Evolutionary conservation across 2,329 filamentous ascomycete genomes (phyloP), one percentile per base, ranked within the genome.

Genomic region (Botryosphaeria agaves): DNA sequence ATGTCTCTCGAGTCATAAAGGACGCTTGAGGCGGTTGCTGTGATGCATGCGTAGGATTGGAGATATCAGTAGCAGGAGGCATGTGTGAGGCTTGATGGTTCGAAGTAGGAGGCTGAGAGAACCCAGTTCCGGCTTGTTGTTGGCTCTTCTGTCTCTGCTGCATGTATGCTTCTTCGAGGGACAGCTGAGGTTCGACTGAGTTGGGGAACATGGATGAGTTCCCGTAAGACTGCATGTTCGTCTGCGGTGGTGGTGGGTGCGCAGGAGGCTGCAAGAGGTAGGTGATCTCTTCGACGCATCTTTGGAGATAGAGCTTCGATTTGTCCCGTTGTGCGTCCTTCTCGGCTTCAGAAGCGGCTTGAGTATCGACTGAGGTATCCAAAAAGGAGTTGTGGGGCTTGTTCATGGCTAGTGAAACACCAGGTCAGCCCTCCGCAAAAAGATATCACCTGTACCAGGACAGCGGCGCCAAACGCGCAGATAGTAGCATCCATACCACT

Each of bases 261-360:
- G 66, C 60, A 14, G 70, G 65, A n/a, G 72, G 72, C 29, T 73
- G 69, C 19, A 78, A 61, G 36, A 77, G 66, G 42, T 77, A 78
- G 3, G 71, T 69, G 30, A 78, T 69, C 48, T 78, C 73, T 40
- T 76, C 69, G 29, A 75, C 65, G 45, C 72, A 76, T 51, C 73
- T 75, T 33, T 64, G 67, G 18, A 77, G 59, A 41, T 72, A 76
- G 20, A 64, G 55, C 33, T 66, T 64, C 29, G 70, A 74, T 46
- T 73, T 73, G 37, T 76, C 71, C 31, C 70, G 61, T 33, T 75
- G 70, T 35, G 68, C 62, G 31, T 67, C 64, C 34, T 61, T 54
- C 29, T 70, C 66, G 36, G 51, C 47, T 36, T 57, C 41, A 51
- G 43, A 19, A 62, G 60, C 11, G 34, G 34, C 18, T 56, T 16